A percentile compares a stretch with the other conserved stretches of the same genome.
Evolutionary conservation across 768 basidiomycete species (phyloP).

Genomic region (Saitozyma sp.): DNA sequence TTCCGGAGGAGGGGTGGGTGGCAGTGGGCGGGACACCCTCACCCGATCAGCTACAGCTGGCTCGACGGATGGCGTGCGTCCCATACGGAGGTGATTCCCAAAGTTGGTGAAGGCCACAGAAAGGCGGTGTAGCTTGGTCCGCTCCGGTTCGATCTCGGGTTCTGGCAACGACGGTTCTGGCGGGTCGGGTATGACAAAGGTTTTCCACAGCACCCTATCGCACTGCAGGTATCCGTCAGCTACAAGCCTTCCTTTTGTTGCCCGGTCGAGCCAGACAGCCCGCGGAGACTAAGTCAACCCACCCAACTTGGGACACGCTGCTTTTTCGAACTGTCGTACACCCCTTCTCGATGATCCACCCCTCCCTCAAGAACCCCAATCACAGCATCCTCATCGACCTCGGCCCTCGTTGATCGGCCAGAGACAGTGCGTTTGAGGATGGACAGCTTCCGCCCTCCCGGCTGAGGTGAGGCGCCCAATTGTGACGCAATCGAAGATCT

Average conservation of each 20-base stretch:
- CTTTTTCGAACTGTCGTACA: conserved; percentile 51
- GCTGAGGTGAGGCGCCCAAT: conserved; percentile 9
- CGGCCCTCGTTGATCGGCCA: conserved; percentile 16
- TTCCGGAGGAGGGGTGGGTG: too few relatives aligned
- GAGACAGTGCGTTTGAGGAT: conserved; percentile 38
- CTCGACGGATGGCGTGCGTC: conserved; percentile 29
- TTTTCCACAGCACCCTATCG: conserved; percentile 51
- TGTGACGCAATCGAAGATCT: conserved; percentile 6
- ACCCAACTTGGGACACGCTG: conserved; percentile 53
- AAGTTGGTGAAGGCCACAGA: conserved; percentile 31
- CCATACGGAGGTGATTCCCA: conserved; percentile 27
- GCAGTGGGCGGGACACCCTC: conserved; percentile 8
- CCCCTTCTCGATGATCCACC: conserved; percentile 45
- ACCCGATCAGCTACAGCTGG: conserved; percentile 24
- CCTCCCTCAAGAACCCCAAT: conserved; percentile 20
- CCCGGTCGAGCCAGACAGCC: not conserved
- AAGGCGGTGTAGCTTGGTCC: conserved; percentile 21
- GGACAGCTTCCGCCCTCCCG: not conserved
- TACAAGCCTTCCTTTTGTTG: not conserved
- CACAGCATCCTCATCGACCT: conserved; percentile 21
- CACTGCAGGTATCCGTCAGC: conserved; percentile 31
- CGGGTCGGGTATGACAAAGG: conserved; percentile 37
- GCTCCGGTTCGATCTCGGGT: conserved; percentile 1
- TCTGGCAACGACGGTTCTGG: conserved; percentile 6
- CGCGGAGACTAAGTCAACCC: conserved; percentile 10